Conservation (phyloP, 345 rosid species). For the Dovyalis caffra region DNA sequence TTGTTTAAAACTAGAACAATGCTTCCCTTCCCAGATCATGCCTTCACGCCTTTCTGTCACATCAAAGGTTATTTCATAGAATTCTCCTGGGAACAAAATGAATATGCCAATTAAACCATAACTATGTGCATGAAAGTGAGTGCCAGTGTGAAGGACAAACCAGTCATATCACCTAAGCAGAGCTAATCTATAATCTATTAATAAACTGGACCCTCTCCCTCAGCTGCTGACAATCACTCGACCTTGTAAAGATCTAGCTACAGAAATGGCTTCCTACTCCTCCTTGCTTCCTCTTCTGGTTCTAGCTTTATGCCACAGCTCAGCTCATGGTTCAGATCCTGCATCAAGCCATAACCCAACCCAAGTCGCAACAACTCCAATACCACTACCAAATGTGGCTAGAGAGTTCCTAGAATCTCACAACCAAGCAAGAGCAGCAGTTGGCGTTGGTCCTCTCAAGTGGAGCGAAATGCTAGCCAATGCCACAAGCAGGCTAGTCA, state of each 20-base stretch:
- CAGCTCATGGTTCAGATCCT: conserved; percentile 17
- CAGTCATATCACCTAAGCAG: neutral
- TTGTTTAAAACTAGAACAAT: too few species aligned
- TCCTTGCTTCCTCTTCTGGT: conserved; percentile 31
- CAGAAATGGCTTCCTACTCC: conserved; percentile 30
- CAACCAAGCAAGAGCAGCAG: conserved; percentile 69
- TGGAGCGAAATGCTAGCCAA: conserved; percentile 66
- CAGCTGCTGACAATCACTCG: too few species aligned
- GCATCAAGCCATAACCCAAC: conserved; percentile 2
- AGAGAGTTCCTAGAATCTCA: conserved; percentile 60
- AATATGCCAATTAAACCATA: too few species aligned
- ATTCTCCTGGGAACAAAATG: too few species aligned
- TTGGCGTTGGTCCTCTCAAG: conserved; percentile 56
- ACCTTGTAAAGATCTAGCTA: neutral
- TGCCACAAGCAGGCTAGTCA: conserved; percentile 43
- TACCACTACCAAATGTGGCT: conserved; percentile 28
- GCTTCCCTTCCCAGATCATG: too few species aligned
- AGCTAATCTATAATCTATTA: neutral
- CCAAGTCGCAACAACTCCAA: conserved; percentile 8
- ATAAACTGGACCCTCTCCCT: conserved; percentile 4
- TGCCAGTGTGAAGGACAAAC: neutral
- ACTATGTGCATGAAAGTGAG: neutral
- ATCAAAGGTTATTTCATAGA: too few species aligned
- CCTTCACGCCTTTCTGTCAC: too few species aligned
- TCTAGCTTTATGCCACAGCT: conserved; percentile 28